Evolutionary conservation across 176 grass and related monocot species (phyloP), one percentile per base, ranked within the genome.

Genomic region (Carex pumila): DNA sequence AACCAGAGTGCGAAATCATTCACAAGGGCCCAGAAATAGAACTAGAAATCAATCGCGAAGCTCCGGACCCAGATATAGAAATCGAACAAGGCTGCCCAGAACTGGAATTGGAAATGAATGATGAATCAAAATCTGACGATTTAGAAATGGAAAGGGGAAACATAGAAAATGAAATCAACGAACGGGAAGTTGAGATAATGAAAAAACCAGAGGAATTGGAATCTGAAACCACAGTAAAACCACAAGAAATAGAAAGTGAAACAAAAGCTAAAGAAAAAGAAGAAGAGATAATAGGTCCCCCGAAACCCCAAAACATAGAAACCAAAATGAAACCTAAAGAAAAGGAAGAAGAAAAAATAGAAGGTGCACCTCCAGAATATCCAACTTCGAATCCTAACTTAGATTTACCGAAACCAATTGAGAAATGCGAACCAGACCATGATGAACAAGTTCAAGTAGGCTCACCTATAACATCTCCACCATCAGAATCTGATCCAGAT

Each of bases 191-290:
- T 21, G 75, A 79, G 21, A 55, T 36, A 79, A 79, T 7, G 13
- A 47, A 79, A 22, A 56, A 79, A 34, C 45, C 39, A 19, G 75
- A 25, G 25, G 25, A 79, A 56, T 56, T 56, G 29, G 17, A 81
- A 81, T 56, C 78, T 58, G 74, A 58, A 81, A 57, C 6, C 8
- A 81, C 54, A 7, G 13, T 57, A 55, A 52, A 57, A 14, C 50
- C 19, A 52, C 45, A 58, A 79, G 54, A 79, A 52, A 15, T 8
- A 62, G 22, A 43, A 81, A 45, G n/a, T 43, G 79, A 61, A 61
- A 65, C n/a, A 45, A 61, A 62, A 65, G 36, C 14, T 81, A 50
- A 25, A 43, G 79, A 81, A 81, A 81, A 81, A 63, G 60, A 83
- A 65, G 61, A 65, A 50, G 80, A 67, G 19, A 83, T 52, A 67